These are phyloP conservation scores for Luffa acutangula DNA, from an alignment of 306 rosid species.

Conservation along the genomic window DNA sequence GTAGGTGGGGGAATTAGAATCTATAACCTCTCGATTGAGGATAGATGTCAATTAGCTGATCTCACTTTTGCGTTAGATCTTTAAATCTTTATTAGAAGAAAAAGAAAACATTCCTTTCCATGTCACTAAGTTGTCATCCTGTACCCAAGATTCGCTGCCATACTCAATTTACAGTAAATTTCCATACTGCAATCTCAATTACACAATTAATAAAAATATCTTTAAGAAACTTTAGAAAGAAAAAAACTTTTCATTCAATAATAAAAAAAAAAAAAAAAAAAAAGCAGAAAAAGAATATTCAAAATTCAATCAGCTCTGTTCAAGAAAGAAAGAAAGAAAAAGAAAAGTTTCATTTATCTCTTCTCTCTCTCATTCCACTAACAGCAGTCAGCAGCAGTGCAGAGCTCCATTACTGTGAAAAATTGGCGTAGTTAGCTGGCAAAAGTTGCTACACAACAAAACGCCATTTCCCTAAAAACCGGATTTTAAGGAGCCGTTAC, in stretches of 20 bases:
- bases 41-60: too few species aligned
- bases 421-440: conserved; percentile 5
- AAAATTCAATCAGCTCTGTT: not conserved
- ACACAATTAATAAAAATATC: not conserved
- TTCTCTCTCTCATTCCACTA: not conserved
- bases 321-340: not conserved
- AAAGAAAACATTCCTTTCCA: not conserved
- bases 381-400: not conserved
- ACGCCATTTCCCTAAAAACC: conserved; percentile 11
- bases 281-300: not conserved
- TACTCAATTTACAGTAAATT: not conserved
- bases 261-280: not conserved
- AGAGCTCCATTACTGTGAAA: not conserved
- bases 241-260: not conserved
- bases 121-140: not conserved
- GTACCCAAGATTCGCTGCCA: not conserved
- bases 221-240: not conserved
- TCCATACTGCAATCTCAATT: not conserved
- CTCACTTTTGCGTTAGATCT: too few species aligned
- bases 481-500: conserved; percentile 47
- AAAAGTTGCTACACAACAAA: not conserved
- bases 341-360: not conserved
- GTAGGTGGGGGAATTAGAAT: too few species aligned
- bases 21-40: too few species aligned
- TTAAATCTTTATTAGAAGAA: not conserved